Percentiles rank a stretch among this genome's conserved stretches.
Evolutionary conservation across 1,139 yeast species (phyloP).

Genomic region (Taphrina betulina): DNA sequence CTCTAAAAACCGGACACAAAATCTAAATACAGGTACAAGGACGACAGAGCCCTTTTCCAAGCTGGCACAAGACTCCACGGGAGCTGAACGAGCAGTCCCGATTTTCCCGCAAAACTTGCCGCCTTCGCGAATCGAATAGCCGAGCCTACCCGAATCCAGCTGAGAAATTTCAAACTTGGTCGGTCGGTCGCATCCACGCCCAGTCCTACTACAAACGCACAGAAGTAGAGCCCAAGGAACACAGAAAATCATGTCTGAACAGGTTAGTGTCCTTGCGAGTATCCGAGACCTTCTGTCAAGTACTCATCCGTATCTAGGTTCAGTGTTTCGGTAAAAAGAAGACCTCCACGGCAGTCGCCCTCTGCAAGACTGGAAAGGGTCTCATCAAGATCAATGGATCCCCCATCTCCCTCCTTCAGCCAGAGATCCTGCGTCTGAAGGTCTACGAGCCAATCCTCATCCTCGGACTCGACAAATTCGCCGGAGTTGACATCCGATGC

Average conservation of each 20-base stretch:
- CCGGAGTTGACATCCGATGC: conserved; percentile 97
- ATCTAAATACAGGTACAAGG: too few relatives aligned
- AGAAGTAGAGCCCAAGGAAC: conserved; percentile 11
- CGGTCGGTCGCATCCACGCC: too few relatives aligned
- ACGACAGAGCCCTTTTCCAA: too few relatives aligned
- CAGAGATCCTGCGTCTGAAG: conserved; percentile 98
- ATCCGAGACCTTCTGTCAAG: conserved; percentile 21
- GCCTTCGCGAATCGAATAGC: too few relatives aligned
- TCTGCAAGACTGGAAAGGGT: conserved; percentile 35
- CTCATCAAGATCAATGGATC: conserved; percentile 73
- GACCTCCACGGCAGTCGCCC: conserved; percentile 99
- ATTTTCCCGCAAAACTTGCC: too few relatives aligned
- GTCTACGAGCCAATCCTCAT: conserved; percentile 94
- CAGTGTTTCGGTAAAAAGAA: conserved; percentile 95
- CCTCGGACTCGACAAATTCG: conserved; percentile 98
- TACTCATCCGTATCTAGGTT: conserved; percentile 7
- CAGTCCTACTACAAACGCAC: too few relatives aligned
- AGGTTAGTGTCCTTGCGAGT: conserved; percentile 19
- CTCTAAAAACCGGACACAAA: too few relatives aligned
- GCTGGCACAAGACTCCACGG: too few relatives aligned
- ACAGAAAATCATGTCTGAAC: conserved; percentile 12
- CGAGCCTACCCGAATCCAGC: too few relatives aligned
- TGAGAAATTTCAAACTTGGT: too few relatives aligned
- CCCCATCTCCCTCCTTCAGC: conserved; percentile 98
- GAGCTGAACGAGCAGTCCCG: too few relatives aligned